Conservation (phyloP, 441 rosid genomes). For the Bocquillonia castaneifolia region DNA sequence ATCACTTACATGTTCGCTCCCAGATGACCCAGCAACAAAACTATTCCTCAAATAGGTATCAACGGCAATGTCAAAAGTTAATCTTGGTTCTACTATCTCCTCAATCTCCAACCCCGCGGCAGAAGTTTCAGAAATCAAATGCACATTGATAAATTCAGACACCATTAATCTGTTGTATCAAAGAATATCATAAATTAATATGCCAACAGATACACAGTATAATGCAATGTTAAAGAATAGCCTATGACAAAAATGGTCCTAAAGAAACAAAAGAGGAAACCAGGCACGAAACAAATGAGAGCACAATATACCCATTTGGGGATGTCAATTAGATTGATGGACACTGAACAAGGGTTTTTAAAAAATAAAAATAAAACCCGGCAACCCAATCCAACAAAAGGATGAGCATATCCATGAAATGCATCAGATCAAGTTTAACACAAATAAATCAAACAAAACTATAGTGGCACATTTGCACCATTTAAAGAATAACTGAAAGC, state of each 20-base stretch:
- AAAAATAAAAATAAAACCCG: neutral
- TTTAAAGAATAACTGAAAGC: neutral
- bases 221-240: neutral
- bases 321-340: neutral
- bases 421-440: slow-evolving; percentile 1
- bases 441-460: neutral
- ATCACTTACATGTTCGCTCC: slow-evolving; percentile 71
- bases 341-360: neutral
- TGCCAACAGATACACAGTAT: neutral
- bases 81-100: slow-evolving; percentile 33
- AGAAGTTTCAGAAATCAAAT: slow-evolving; percentile 55
- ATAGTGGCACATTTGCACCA: neutral
- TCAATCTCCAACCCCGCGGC: slow-evolving; percentile 39
- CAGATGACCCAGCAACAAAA: slow-evolving; percentile 64
- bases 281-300: slow-evolving; percentile 9
- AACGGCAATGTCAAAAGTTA: slow-evolving; percentile 31
- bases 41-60: slow-evolving; percentile 42
- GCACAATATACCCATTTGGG: neutral
- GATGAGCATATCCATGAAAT: slow-evolving; percentile 1
- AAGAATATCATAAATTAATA: neutral
- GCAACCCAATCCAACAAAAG: slow-evolving; percentile 1
- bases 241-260: slow-evolving; percentile 2
- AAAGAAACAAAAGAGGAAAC: neutral
- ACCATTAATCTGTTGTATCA: slow-evolving; percentile 70
- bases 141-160: slow-evolving; percentile 48